Conservation (phyloP, 2,329 filamentous ascomycete genomes). For the Mycosphaerelloides madeirae region DNA sequence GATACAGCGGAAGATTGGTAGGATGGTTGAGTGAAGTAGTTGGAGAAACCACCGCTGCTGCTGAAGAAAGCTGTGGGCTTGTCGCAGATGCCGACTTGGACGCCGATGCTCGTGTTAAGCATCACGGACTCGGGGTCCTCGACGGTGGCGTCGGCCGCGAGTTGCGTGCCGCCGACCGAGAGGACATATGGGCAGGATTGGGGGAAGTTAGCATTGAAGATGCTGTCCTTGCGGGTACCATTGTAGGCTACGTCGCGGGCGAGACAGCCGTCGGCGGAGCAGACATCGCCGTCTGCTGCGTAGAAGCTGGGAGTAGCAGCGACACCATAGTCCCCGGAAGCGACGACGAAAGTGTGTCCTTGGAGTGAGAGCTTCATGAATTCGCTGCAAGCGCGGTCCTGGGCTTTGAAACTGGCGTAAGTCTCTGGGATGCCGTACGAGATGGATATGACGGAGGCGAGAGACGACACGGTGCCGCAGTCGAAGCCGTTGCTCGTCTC, state of each 20-base stretch:
- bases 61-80: slow-evolving; percentile 3
- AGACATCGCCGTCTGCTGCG: slow-evolving; percentile 13
- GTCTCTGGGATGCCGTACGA: slow-evolving; percentile 46
- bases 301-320: slow-evolving; percentile 6
- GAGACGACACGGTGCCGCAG: slow-evolving; percentile 4
- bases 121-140: slow-evolving; percentile 26
- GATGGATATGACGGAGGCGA: slow-evolving; percentile 36
- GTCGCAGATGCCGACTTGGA: background rate
- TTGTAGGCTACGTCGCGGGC: slow-evolving; percentile 9
- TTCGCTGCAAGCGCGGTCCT: slow-evolving; percentile 49
- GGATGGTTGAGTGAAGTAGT: slow-evolving; percentile 41
- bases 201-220: slow-evolving; percentile 47
- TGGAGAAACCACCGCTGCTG: slow-evolving; percentile 46
- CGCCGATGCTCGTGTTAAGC: slow-evolving; percentile 4
- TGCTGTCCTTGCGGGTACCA: slow-evolving; percentile 22
- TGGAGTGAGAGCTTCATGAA: slow-evolving; percentile 54
- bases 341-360: slow-evolving; percentile 48
- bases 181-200: slow-evolving; percentile 48
- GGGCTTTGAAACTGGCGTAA: slow-evolving; percentile 44
- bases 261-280: slow-evolving; percentile 4
- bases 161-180: slow-evolving; percentile 47
- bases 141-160: slow-evolving; percentile 8
- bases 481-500: slow-evolving; percentile 1
- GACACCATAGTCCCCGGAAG: slow-evolving; percentile 41
- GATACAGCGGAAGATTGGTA: slow-evolving; percentile 44